These are phyloP conservation scores for Phlyctochytrium arcticum DNA, from an alignment of 192 early-diverging fungal species.

Conservation along the genomic window DNA sequence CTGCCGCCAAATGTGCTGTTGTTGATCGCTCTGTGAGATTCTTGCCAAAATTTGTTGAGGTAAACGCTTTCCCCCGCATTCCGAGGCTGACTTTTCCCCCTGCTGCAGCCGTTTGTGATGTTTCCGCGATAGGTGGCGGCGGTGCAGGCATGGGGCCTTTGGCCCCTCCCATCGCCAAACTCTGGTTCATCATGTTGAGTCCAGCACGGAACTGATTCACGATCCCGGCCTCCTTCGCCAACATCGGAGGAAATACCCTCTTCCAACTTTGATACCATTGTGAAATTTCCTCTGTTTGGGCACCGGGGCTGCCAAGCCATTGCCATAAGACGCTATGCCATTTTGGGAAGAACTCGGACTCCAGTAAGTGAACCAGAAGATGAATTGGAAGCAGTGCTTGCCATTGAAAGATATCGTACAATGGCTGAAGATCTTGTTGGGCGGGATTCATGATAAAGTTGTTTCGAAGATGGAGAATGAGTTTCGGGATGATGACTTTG, in stretches of 20 bases:
- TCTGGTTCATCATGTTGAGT: conserved; percentile 66
- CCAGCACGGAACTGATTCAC: conserved; percentile 58
- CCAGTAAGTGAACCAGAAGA: conserved; percentile 56
- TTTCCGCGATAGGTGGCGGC: conserved; percentile 24
- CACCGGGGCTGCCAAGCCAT: conserved; percentile 58
- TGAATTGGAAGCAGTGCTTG: conserved; percentile 41
- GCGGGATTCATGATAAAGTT: conserved; percentile 73
- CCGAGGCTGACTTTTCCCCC: conserved; percentile 7
- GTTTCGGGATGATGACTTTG: conserved; percentile 67
- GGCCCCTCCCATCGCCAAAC: conserved; percentile 23
- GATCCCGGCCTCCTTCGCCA: conserved; percentile 42
- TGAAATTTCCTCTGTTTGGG: conserved; percentile 58
- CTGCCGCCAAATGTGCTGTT: conserved; percentile 5
- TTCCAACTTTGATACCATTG: conserved; percentile 73
- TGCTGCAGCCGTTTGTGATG: conserved; percentile 15
- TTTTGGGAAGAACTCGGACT: conserved; percentile 76
- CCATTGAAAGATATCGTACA: conserved; percentile 66
- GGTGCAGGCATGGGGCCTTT: conserved; percentile 26
- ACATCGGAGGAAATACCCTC: conserved; percentile 41
- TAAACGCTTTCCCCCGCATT: not conserved
- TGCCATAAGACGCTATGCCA: conserved; percentile 67
- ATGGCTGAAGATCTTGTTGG: conserved; percentile 60
- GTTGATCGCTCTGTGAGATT: too few species aligned
- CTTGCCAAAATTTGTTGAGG: not conserved
- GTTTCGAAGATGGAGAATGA: conserved; percentile 51